Conservation (phyloP, 352 stramenopile species). For the Globisporangium spiculum region DNA sequence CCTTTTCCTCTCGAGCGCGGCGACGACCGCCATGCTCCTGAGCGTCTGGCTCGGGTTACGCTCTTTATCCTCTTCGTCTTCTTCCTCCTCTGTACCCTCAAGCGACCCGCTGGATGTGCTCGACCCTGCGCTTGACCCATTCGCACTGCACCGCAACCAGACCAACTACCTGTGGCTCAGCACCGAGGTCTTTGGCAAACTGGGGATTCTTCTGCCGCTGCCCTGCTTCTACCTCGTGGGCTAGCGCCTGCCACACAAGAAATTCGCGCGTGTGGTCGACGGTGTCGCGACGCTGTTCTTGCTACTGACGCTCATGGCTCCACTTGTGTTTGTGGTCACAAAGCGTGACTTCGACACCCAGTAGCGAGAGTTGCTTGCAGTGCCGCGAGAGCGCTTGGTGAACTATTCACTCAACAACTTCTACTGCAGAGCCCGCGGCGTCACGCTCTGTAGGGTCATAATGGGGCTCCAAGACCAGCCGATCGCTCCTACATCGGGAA, state of each 20-base stretch:
- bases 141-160: not conserved
- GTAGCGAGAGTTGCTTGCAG: not conserved
- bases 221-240: constrained; percentile 6
- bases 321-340: not conserved
- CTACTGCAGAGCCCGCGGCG: constrained; percentile 8
- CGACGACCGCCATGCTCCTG: not conserved
- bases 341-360: not conserved
- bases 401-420: not conserved
- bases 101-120: not conserved
- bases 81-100: not conserved
- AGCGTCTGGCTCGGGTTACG: constrained; percentile 6
- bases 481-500: not conserved
- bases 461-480: not conserved
- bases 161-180: constrained; percentile 1
- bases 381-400: not conserved
- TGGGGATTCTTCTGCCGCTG: not conserved
- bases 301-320: not conserved
- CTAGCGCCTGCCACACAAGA: not conserved
- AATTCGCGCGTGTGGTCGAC: constrained; percentile 4
- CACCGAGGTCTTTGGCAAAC: not conserved
- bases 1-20: constrained; percentile 4
- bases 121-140: constrained; percentile 1
- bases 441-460: not conserved
- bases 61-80: not conserved
- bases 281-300: not conserved